Conservation (phyloP, 2,329 filamentous ascomycete species). For the Cladosporium sp. region DNA sequence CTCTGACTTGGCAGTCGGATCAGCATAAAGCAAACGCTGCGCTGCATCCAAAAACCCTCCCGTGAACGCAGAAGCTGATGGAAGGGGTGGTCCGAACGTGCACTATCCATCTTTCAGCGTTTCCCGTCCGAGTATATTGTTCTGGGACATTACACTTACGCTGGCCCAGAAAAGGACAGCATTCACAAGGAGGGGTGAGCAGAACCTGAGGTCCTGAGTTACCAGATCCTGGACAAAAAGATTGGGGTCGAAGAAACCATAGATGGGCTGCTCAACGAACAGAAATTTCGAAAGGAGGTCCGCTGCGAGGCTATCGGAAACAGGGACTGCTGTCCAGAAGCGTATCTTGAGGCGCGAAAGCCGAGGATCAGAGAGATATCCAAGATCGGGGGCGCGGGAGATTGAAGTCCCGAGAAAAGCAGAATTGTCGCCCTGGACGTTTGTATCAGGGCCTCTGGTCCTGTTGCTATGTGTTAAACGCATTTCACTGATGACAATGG, state of each 20-base stretch:
- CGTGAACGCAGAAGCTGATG: neutral
- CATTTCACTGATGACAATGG: too few relatives aligned
- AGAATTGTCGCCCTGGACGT: too few relatives aligned
- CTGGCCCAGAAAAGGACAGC: neutral
- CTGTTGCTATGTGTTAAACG: too few relatives aligned
- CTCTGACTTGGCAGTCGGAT: neutral
- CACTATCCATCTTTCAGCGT: neutral
- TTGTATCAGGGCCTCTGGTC: too few relatives aligned
- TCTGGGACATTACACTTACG: neutral
- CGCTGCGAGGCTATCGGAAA: constrained; percentile 28
- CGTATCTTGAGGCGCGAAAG: neutral
- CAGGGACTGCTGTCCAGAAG: constrained; percentile 22
- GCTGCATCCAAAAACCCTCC: neutral
- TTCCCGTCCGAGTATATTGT: too few relatives aligned
- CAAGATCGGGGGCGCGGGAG: too few relatives aligned
- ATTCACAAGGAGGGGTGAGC: neutral
- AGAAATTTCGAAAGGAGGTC: neutral
- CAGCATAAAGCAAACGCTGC: neutral
- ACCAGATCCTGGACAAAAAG: constrained; percentile 25
- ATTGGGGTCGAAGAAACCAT: constrained; percentile 30
- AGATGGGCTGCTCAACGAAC: constrained; percentile 16
- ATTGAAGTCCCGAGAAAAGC: too few relatives aligned
- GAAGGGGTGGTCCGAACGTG: neutral
- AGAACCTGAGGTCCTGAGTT: neutral
- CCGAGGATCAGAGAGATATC: too few relatives aligned